These are phyloP conservation scores for Tuctoria greenei DNA, from an alignment of 176 grass and related monocot species.

Conservation along the genomic window DNA sequence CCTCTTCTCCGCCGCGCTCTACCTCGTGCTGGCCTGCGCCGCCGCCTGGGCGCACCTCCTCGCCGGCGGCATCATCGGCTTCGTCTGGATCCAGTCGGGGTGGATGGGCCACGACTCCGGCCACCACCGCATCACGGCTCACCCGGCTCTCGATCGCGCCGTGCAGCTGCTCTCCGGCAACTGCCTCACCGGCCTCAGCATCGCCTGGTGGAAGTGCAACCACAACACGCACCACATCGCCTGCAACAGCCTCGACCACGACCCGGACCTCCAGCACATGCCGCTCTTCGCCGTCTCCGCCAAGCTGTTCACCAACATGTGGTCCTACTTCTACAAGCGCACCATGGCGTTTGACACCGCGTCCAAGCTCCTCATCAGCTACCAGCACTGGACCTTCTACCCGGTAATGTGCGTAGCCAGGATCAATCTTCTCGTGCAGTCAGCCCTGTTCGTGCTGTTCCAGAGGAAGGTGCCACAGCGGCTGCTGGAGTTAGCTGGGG, in stretches of 20 bases:
- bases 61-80: too few species aligned
- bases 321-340: too few species aligned
- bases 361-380: conserved; percentile 73
- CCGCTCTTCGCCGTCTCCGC: conserved; percentile 80
- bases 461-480: conserved; percentile 53
- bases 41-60: too few species aligned
- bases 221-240: conserved; percentile 93
- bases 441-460: conserved; percentile 41
- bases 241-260: conserved; percentile 92
- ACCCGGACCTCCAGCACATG: conserved; percentile 96
- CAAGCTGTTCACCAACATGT: conserved; percentile 64
- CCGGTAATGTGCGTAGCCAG: conserved; percentile 85
- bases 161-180: too few species aligned
- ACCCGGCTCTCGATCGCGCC: too few species aligned
- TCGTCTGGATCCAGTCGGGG: too few species aligned
- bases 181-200: too few species aligned
- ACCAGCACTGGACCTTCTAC: conserved; percentile 98
- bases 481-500: conserved; percentile 56
- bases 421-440: conserved; percentile 75
- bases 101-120: too few species aligned
- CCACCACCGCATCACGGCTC: too few species aligned
- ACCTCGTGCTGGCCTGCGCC: conserved; percentile 40
- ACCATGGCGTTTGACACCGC: conserved; percentile 59
- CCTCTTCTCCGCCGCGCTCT: conserved; percentile 48
- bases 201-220: too few species aligned